Base-by-base conservation (phyloP, 2,329 filamentous ascomycete species). In the Stagonosporopsis vannaccii region DNA sequence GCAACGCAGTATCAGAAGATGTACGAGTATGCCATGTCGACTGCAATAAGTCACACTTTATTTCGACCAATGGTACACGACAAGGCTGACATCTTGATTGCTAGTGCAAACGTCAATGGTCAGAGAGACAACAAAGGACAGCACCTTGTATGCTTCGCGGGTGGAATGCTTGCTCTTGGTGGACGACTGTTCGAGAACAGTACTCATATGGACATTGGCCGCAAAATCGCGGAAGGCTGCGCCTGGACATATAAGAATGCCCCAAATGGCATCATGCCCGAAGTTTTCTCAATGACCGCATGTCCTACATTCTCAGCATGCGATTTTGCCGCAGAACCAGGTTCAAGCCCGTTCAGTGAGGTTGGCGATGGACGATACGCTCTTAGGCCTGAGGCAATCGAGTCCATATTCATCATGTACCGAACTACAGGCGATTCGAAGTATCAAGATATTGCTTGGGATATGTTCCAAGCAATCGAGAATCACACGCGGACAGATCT, bases 111-210 rank as follows among this genome's bases (percentile, higher is more conserved):
- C 23, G 72, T 74, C 0, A 66, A 70, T 41, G 62, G 52, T 51
- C 51, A 62, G 23, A 68, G 63, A 17, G 72, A 78, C 13, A 79
- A 83, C 23, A 79, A 85, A 61, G 81, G 80, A 9, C 80, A 84
- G 48, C 85, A 87, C 70, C 77, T 87, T 13, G 79, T 78, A 17
- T 88, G 85, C 74, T 87, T 85, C 65, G 78, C 81, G 5, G 85
- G 85, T 9, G 85, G 84, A 39, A 87, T 87, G 85, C 81, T 86
- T 56, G 85, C 81, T 1, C 73, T 87, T 1, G 85, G 84, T 20
- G 81, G 84, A 36, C 82, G 81, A 61, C 68, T 87, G 3, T 86
- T 86, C 68, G 74, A 79, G 7, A 77, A 83, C 15, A 73, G 78
- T 1, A 75, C 74, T 8, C 84, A 87, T 63, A 71, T 87, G 60